Evolutionary conservation across 2,329 filamentous ascomycete genomes (phyloP).

Genomic region (Alternaria burnsii): DNA sequence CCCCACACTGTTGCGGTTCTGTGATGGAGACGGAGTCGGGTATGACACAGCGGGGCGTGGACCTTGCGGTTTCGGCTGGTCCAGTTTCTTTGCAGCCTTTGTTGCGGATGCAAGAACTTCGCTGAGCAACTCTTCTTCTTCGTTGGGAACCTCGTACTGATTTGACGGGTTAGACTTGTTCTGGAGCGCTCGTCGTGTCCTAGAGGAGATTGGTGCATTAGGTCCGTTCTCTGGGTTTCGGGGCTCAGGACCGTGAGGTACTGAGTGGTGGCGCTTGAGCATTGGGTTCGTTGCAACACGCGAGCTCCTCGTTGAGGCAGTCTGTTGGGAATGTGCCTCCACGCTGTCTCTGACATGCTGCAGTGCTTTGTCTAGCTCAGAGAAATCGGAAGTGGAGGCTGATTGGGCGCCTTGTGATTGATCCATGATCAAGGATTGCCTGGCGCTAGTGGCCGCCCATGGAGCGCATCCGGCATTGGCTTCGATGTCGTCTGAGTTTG

Average conservation of each 20-base stretch:
- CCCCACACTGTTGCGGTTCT: slow-evolving; percentile 78
- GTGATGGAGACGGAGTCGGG: slow-evolving; percentile 79
- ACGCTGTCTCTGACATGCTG: slow-evolving; percentile 68
- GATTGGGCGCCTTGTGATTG: slow-evolving; percentile 58
- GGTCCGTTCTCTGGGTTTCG: slow-evolving; percentile 67
- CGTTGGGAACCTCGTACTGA: slow-evolving; percentile 92
- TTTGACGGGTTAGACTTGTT: slow-evolving; percentile 76
- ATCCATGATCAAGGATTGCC: slow-evolving; percentile 81
- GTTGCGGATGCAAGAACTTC: slow-evolving; percentile 84
- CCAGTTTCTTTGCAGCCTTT: slow-evolving; percentile 76
- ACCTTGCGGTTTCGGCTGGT: slow-evolving; percentile 56
- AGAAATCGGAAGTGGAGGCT: slow-evolving; percentile 61
- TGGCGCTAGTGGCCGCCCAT: slow-evolving; percentile 79
- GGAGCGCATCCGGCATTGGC: slow-evolving; percentile 91
- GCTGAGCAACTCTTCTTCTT: slow-evolving; percentile 94
- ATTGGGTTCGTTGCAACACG: slow-evolving; percentile 56
- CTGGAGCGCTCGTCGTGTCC: slow-evolving; percentile 79
- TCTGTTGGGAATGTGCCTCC: slow-evolving; percentile 54
- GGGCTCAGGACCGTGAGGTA: slow-evolving; percentile 54
- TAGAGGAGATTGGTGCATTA: slow-evolving; percentile 72
- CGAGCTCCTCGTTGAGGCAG: slow-evolving; percentile 39
- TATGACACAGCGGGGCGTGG: slow-evolving; percentile 68
- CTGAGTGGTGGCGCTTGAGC: slow-evolving; percentile 60
- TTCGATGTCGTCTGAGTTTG: slow-evolving; percentile 85
- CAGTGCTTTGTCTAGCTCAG: slow-evolving; percentile 68